Evolutionary conservation across 352 stramenopile species (phyloP).

Genomic region (Phytopythium oedochilum): DNA sequence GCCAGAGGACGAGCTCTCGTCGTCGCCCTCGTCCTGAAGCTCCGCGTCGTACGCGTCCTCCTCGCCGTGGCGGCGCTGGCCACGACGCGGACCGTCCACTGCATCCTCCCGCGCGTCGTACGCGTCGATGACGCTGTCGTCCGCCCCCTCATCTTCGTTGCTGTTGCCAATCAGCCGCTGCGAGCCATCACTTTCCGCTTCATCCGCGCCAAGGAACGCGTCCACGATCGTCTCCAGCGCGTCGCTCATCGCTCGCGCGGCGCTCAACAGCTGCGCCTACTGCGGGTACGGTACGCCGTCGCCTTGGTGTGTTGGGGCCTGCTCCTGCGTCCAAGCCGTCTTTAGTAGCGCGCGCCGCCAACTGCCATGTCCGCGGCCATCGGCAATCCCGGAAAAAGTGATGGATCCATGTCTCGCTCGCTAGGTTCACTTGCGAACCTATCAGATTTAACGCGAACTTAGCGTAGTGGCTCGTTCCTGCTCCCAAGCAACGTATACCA

Average conservation of each 20-base stretch:
- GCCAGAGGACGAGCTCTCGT: constrained; percentile 7
- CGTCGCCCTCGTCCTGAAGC: constrained; percentile 12
- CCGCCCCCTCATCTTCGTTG: not conserved
- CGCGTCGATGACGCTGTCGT: constrained; percentile 20
- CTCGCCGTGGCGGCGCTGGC: constrained; percentile 6
- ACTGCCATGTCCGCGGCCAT: not conserved
- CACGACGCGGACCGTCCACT: not conserved
- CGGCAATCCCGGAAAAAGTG: not conserved
- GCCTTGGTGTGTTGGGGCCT: too few relatives aligned
- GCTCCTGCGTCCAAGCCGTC: too few relatives aligned
- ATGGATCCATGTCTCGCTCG: too few relatives aligned
- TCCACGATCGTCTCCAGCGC: not conserved
- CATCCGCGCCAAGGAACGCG: not conserved
- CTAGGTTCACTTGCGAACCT: too few relatives aligned
- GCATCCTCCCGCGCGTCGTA: constrained; percentile 21
- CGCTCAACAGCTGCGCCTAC: not conserved
- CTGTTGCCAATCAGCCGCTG: too few relatives aligned
- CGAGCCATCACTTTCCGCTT: too few relatives aligned
- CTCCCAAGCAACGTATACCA: too few relatives aligned
- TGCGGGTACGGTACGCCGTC: too few relatives aligned
- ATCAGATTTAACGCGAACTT: not conserved
- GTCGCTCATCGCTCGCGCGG: not conserved
- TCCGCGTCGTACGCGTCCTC: constrained; percentile 12
- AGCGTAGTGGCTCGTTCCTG: too few relatives aligned
- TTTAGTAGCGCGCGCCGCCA: not conserved